A percentile compares a stretch with the other conserved stretches of the same genome.
Conservation (phyloP, 225 moss, liverwort and hornwort genomes). For the Neckera pumila region DNA sequence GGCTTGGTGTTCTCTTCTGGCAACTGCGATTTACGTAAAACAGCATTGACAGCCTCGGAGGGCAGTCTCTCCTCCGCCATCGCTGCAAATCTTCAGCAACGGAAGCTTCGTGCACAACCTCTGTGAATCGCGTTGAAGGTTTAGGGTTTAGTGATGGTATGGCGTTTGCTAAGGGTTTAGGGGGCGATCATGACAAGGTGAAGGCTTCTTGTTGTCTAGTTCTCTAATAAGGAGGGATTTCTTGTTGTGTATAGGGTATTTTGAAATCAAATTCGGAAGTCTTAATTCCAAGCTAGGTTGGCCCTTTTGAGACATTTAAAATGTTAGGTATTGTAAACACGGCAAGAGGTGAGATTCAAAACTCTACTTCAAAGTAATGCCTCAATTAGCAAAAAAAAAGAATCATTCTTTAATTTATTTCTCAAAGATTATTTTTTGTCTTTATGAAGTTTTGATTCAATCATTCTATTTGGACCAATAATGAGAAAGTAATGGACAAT, state of each 20-base stretch:
- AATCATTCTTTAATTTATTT: too few species aligned
- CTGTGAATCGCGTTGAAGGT: background rate
- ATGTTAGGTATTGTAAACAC: accelerated
- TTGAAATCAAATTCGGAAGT: background rate
- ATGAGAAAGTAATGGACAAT: too few species aligned
- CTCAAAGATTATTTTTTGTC: too few species aligned
- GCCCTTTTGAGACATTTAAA: background rate
- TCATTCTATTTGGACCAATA: too few species aligned
- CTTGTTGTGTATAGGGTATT: background rate
- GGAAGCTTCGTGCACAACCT: background rate
- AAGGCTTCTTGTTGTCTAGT: background rate
- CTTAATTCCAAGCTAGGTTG: background rate
- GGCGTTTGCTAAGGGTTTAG: background rate
- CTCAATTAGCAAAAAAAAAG: too few species aligned
- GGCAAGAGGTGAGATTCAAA: background rate
- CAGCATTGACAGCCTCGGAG: constrained; percentile 6
- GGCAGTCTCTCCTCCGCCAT: constrained; percentile 21
- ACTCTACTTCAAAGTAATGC: accelerated
- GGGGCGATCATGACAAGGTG: background rate
- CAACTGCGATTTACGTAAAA: constrained; percentile 37
- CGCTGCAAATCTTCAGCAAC: background rate
- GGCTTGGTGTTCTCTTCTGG: background rate
- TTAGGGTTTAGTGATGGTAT: background rate
- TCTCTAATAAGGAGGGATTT: background rate
- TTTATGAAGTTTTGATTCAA: too few species aligned